A percentile compares a stretch with the other conserved stretches of the same genome.
Conservation (phyloP, 148 eudicot species). For the Linanthus parryae region DNA sequence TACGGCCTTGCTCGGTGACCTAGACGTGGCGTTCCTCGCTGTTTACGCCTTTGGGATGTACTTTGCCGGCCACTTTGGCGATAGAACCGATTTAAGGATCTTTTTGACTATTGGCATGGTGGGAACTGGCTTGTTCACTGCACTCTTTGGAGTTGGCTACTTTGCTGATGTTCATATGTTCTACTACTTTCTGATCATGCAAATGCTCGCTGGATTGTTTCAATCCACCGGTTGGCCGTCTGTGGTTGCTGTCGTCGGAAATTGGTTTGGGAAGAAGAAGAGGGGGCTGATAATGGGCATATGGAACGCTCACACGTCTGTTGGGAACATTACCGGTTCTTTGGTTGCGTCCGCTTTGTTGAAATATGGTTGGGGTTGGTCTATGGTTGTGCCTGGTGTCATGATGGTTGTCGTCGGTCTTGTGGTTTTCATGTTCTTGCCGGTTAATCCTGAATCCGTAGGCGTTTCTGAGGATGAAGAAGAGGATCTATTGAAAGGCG, state of each 20-base stretch:
- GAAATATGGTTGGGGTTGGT: conserved; percentile 98
- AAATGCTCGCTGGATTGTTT: conserved; percentile 87
- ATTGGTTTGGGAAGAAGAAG: conserved; percentile 87
- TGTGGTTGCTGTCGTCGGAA: conserved; percentile 86
- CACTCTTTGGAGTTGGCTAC: conserved; percentile 73
- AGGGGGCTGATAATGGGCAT: conserved; percentile 92
- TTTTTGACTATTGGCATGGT: conserved; percentile 83
- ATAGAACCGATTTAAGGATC: conserved; percentile 63
- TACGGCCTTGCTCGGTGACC: conserved; percentile 73
- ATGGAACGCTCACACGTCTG: conserved; percentile 87
- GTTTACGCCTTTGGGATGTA: conserved; percentile 74
- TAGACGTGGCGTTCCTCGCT: conserved; percentile 82
- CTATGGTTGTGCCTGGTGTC: conserved; percentile 75
- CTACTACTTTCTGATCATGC: conserved; percentile 58
- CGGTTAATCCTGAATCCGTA: conserved; percentile 65
- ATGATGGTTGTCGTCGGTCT: conserved; percentile 47
- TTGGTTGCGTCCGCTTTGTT: conserved; percentile 67
- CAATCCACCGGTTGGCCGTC: conserved; percentile 98
- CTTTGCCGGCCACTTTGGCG: conserved; percentile 88
- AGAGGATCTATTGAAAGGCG: conserved; percentile 31
- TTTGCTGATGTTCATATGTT: conserved; percentile 74
- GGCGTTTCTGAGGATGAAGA: conserved; percentile 32
- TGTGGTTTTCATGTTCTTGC: conserved; percentile 52
- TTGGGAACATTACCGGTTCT: conserved; percentile 81
- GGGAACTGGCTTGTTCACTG: conserved; percentile 81